phyloP scores from a whole-genome alignment of 129 eudicot species.

The Tagetes erecta region DNA sequence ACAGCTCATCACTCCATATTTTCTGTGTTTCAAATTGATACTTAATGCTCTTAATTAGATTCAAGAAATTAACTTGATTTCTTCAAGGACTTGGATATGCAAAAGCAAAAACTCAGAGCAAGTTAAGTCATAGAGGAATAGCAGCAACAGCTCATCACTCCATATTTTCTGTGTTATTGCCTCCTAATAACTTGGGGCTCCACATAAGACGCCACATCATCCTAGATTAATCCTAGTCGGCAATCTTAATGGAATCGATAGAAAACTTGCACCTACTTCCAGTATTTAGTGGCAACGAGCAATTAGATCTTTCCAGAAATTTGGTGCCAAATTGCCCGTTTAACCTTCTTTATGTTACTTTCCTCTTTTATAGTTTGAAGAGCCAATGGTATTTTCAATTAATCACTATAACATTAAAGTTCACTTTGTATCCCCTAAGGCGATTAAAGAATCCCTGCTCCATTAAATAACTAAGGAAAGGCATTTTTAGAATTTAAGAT shows the following conservation, averaged over 20 bases:
- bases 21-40: neutral
- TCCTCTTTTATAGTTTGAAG: neutral
- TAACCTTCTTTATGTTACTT: neutral
- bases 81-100: neutral
- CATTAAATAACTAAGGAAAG: neutral
- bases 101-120: neutral
- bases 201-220: neutral
- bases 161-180: neutral
- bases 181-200: neutral
- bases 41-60: neutral
- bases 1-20: neutral
- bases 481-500: slow-evolving; percentile 11
- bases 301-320: neutral
- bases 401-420: neutral
- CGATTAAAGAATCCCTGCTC: slow-evolving; percentile 14
- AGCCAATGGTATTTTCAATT: neutral
- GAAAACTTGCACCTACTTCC: neutral
- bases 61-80: neutral
- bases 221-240: neutral
- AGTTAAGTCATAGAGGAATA: neutral
- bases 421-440: neutral
- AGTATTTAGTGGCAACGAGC: neutral
- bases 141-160: neutral
- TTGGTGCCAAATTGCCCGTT: neutral
- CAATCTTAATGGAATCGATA: neutral